Evolutionary conservation across 352 stramenopile species (phyloP).

Genomic region (Pythium plurisporium): DNA sequence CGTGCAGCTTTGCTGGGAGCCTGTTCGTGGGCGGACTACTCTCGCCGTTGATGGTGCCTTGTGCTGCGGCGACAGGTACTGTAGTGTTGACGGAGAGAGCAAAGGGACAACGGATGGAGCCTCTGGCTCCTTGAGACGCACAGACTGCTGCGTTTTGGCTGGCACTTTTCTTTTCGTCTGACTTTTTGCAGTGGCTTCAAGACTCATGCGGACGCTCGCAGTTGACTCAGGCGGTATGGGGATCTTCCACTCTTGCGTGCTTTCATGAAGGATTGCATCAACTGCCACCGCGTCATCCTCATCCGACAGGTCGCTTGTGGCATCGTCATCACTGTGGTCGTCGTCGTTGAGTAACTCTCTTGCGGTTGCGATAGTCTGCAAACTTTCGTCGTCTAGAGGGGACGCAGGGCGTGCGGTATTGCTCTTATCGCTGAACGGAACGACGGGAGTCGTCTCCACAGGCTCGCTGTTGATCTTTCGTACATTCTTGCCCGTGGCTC

Average conservation of each 20-base stretch:
- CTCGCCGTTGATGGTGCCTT: neutral
- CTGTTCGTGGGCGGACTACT: neutral
- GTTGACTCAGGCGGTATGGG: no score
- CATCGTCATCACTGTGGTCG: neutral
- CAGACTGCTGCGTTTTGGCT: neutral
- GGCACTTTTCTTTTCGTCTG: neutral
- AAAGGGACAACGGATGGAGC: neutral
- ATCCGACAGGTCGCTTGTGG: neutral
- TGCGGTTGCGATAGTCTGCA: neutral
- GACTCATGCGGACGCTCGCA: no score
- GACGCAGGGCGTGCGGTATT: neutral
- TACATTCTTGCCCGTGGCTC: neutral
- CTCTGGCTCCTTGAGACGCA: neutral
- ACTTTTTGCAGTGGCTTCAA: neutral
- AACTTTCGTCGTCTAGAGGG: neutral
- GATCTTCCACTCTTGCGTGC: no score
- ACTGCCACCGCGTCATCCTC: neutral
- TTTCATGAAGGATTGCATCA: neutral
- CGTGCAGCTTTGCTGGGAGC: neutral
- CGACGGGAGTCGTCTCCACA: neutral
- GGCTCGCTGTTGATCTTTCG: no score
- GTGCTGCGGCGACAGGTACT: conserved; percentile 7
- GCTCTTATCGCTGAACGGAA: neutral
- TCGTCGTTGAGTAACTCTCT: neutral
- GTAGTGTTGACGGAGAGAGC: conserved; percentile 11